Conservation (phyloP, 805 yeast species). For the Candida boidinii region DNA sequence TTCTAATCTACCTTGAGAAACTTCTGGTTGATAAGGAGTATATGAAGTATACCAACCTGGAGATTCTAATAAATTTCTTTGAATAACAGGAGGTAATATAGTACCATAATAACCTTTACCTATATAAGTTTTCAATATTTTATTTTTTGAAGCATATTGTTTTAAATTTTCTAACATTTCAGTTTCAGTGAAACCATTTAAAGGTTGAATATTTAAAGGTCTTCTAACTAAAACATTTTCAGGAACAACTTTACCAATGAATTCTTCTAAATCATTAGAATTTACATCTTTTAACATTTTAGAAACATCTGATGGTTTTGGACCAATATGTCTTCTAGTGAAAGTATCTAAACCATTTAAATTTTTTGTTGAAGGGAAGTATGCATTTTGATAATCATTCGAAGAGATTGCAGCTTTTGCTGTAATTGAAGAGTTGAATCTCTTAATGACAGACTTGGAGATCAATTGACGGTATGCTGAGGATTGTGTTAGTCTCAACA, state of each 20-base stretch:
- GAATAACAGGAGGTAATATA: constrained; percentile 81
- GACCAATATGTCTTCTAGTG: constrained; percentile 87
- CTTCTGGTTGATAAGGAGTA: constrained; percentile 98
- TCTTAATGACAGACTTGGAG: too few species aligned
- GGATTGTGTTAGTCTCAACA: too few species aligned
- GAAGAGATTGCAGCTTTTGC: constrained; percentile 47
- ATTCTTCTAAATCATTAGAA: constrained; percentile 57
- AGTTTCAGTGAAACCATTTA: constrained; percentile 69
- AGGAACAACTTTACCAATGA: constrained; percentile 71
- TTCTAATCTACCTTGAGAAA: constrained; percentile 93
- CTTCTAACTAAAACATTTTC: constrained; percentile 63
- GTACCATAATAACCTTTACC: constrained; percentile 97
- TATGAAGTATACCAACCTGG: constrained; percentile 99
- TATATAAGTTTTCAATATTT: constrained; percentile 63
- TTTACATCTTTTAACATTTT: constrained; percentile 64
- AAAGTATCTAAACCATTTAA: constrained; percentile 59
- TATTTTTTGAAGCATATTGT: constrained; percentile 67
- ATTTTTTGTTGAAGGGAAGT: constrained; percentile 24
- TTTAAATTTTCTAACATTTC: constrained; percentile 66
- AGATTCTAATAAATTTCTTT: constrained; percentile 82
- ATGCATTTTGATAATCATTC: constrained; percentile 38
- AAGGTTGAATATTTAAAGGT: constrained; percentile 58
- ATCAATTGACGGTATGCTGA: too few species aligned
- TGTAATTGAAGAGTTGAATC: constrained; percentile 10
- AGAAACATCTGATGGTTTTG: constrained; percentile 51